Evolutionary conservation across 108 stramenopile genomes (phyloP).

Genomic region (Nitzschia sp.): DNA sequence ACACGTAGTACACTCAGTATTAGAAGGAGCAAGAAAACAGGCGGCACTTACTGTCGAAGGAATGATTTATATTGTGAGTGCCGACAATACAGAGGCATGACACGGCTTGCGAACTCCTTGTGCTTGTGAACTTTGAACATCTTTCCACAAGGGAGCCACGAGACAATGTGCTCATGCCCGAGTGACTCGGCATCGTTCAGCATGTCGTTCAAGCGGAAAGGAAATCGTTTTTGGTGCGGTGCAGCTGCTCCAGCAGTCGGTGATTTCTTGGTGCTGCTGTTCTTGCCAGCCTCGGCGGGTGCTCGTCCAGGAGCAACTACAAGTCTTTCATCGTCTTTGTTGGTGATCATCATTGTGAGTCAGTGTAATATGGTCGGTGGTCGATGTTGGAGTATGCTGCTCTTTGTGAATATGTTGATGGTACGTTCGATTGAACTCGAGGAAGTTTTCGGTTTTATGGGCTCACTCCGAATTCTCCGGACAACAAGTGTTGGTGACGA

Average conservation of each 20-base stretch:
- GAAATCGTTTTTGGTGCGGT: conserved; percentile 10
- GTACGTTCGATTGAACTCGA: too few relatives aligned
- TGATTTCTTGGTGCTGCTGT: neutral
- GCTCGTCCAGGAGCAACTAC: neutral
- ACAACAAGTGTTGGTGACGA: too few relatives aligned
- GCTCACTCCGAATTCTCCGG: too few relatives aligned
- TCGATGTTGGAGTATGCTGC: too few relatives aligned
- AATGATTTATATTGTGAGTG: conserved; percentile 80
- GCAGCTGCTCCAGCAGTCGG: neutral
- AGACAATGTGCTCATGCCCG: conserved; percentile 17
- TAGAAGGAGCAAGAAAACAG: too few relatives aligned
- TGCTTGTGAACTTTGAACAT: conserved; percentile 59
- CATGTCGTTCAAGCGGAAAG: conserved; percentile 19
- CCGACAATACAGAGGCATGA: conserved; percentile 86
- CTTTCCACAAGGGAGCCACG: conserved; percentile 44
- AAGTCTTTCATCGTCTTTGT: neutral
- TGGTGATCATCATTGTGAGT: neutral
- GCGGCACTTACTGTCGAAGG: conserved; percentile 60
- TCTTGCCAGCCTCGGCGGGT: too few relatives aligned
- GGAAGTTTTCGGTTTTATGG: too few relatives aligned
- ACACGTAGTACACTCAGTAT: too few relatives aligned
- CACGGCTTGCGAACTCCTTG: conserved; percentile 47
- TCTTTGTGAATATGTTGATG: too few relatives aligned
- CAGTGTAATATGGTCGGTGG: too few relatives aligned
- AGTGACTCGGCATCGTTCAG: conserved; percentile 11